Evolutionary conservation across 768 basidiomycete species (phyloP).

Genomic region (Lactarius quietus): DNA sequence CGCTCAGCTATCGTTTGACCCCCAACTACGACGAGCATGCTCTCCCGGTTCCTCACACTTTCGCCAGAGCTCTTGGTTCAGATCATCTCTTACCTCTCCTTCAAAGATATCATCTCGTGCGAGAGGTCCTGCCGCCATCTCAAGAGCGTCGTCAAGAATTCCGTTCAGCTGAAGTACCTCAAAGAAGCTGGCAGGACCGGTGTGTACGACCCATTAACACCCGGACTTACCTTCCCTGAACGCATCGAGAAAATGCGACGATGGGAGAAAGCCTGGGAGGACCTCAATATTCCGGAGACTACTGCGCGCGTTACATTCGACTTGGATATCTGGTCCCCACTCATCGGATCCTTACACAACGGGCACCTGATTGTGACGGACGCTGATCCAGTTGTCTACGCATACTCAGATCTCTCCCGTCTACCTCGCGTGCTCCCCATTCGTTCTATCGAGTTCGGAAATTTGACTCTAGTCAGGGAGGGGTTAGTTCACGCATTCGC

Average conservation of each 20-base stretch:
- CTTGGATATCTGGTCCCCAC: slow-evolving; percentile 21
- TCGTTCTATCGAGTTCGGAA: slow-evolving; percentile 14
- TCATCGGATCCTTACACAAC: slow-evolving; percentile 20
- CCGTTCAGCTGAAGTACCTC: slow-evolving; percentile 21
- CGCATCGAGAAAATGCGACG: slow-evolving; percentile 17
- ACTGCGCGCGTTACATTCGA: slow-evolving; percentile 19
- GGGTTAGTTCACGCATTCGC: slow-evolving; percentile 21
- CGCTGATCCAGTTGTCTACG: slow-evolving; percentile 19
- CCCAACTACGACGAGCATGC: slow-evolving; percentile 14
- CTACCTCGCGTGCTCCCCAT: slow-evolving; percentile 7
- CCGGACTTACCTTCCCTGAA: slow-evolving; percentile 18
- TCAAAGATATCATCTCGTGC: slow-evolving; percentile 20
- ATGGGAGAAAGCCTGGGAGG: slow-evolving; percentile 22
- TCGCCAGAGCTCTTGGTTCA: slow-evolving; percentile 23
- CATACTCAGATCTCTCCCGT: slow-evolving; percentile 18
- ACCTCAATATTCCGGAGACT: slow-evolving; percentile 19
- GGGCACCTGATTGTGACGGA: slow-evolving; percentile 18
- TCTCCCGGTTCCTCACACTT: slow-evolving; percentile 8
- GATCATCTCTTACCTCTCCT: slow-evolving; percentile 22
- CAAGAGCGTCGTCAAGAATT: slow-evolving; percentile 19
- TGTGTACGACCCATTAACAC: slow-evolving; percentile 17
- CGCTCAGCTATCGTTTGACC: slow-evolving; percentile 2
- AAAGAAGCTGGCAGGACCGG: slow-evolving; percentile 20
- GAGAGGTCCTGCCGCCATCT: slow-evolving; percentile 22
- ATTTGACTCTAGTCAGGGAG: slow-evolving; percentile 15